Evolutionary conservation across 2,329 filamentous ascomycete genomes (phyloP), one percentile per base, ranked within the genome.

Genomic region (Paramyrothecium sp.): DNA sequence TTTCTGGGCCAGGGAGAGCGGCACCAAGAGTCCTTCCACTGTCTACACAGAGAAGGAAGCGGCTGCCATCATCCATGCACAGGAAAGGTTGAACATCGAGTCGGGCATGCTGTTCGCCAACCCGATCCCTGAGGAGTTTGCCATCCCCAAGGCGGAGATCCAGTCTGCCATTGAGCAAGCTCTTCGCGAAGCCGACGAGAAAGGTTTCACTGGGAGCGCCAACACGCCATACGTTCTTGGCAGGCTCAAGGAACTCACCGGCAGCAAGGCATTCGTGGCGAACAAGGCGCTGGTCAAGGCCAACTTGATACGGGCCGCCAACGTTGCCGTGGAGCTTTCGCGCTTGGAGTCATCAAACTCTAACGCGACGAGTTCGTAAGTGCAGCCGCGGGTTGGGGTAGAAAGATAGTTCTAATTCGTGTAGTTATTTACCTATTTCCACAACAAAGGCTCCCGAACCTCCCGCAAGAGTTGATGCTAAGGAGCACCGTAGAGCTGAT

Each of bases 1-100:
- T 0, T 99, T 99, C 73, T 99, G 91, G 84, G 91, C 90, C 0
- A 81, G 94, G 46, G 91, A 97, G 47, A 97, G 93, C 71, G 91
- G 92, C 13, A 77, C 89, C 54, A 86, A 81, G 71, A 96, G 92
- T 68, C 94, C 94, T 1, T 84, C 85, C 21, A 84, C 90, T 1
- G 84, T 97, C 47, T 75, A 86, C 54, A 83, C 88, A 62, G 91
- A 96, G 69, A 80, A 81, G 56, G 90, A 98, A 69, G 95, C 95
- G 34, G 95, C 95, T 1, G 87, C 89, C n/a, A 91, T 98, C 56
- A 90, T 97, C 57, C 81, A 90, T 63, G 90, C 92, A 1, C 91
- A 96, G 75, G 83, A 88, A 65, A 79, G 76, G 53, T 79, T 96
- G 16, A 83, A 83, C 5, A 83, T 97, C 33, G 83, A 88, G 59